Base-by-base conservation (phyloP, 176 grass and related monocot genomes). In the Bonia amplexicaulis region DNA sequence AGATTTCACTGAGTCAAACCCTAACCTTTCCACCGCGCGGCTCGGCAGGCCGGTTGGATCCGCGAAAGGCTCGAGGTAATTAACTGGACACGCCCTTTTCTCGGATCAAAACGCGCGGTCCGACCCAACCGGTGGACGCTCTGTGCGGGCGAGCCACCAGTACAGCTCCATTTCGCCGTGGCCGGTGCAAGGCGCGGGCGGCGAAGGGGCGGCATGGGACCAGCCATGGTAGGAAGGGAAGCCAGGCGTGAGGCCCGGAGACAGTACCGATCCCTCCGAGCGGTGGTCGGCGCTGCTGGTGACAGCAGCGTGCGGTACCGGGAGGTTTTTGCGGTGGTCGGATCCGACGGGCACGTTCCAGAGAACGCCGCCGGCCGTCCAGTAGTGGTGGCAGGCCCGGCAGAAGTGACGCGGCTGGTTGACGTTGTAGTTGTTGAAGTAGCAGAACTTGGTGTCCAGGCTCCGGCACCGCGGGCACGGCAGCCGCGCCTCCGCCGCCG, bases 381-480 rank as follows among this genome's bases (percentile, higher is more conserved):
- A 97, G 85, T 97, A 97, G 82, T 89, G 94, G 82, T 88, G 91
- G 91, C 94, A 97, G 26, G 82, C 85, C 87, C 91, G 77, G 88
- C 93, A 94, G 88, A 92, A 92, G 82, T 94, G 90, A 9, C 93
- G 93, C 23, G 93, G 93, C 90, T 94, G 93, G 73, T 89, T 85
- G 68, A 92, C 81, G 86, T 88, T 90, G 88, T 92, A 88, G 76
- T 97, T 94, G 87, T 97, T 92, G 89, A 88, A 94, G 80, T 97
- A 91, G 85, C 91, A 90, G 85, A 90, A 92, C 85, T 92, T 88
- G 87, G 88, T 92, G 87, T 93, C 81, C 20, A 82, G 74, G 90
- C 88, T 86, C n/a, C 89, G 88, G 87, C 94, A 88, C 1, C 92
- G 79, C 37, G 91, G 89, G 80, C 89, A 97, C 52, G 60, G 87